Conservation (phyloP, 306 rosid species). For the Prunus kanzakura region DNA sequence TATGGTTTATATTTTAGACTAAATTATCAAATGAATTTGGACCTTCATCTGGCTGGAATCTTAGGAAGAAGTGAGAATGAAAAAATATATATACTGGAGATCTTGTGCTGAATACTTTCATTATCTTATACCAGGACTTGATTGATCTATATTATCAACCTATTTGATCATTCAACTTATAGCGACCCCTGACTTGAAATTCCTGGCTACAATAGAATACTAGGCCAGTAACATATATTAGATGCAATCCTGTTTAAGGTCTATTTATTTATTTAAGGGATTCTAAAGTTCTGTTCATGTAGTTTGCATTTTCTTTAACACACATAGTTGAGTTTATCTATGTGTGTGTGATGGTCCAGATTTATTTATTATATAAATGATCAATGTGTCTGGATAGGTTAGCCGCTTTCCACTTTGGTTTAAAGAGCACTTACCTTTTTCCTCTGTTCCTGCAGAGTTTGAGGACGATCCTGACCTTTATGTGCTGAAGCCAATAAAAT, state of each 20-base stretch:
- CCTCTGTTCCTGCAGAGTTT: constrained; percentile 54
- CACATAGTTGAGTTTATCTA: not conserved
- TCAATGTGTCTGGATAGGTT: not conserved
- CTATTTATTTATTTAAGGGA: not conserved
- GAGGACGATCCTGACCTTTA: constrained; percentile 84
- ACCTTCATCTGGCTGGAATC: not conserved
- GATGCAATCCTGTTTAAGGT: not conserved
- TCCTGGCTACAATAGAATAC: not conserved
- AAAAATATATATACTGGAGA: not conserved
- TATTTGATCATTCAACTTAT: not conserved
- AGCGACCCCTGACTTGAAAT: not conserved
- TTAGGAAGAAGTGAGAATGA: not conserved
- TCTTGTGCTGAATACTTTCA: not conserved
- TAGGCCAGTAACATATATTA: not conserved
- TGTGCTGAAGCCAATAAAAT: constrained; percentile 71
- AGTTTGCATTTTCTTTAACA: not conserved
- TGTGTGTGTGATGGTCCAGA: not conserved
- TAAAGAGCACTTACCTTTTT: not conserved
- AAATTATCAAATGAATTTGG: not conserved
- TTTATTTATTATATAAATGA: not conserved
- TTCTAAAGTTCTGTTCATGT: not conserved
- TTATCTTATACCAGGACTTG: not conserved
- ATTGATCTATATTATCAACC: not conserved
- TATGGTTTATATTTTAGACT: not conserved
- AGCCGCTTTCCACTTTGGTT: not conserved